Base-by-base conservation (phyloP, 345 rosid species). In the Aegle marmelos region DNA sequence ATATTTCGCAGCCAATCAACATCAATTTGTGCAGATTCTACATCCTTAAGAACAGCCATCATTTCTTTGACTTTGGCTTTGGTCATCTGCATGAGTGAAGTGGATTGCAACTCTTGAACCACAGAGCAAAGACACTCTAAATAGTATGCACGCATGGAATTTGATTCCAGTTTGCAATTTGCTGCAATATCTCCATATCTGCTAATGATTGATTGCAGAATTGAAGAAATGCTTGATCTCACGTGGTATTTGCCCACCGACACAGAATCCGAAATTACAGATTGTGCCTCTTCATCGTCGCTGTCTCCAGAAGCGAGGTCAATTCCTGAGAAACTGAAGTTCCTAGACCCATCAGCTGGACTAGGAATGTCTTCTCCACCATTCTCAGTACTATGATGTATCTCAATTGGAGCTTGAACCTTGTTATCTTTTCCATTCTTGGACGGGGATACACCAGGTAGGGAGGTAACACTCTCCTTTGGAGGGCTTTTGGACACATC, bases 161-260 rank as follows among this genome's bases (percentile, higher is more conserved):
- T 76, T 1, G 98, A 92, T 78, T 90, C 93, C 73, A 94, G 71
- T 71, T 74, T 82, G 33, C 92, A 93, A 62, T 90, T 88, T 69
- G 94, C 93, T 2, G 97, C 96, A 50, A 94, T 90, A 73, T 94
- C 97, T 65, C 98, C 98, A 48, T 91, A 85, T 72, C 87, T 94
- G 61, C 86, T 82, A 0, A 94, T 36, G 81, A 94, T 89, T 17
- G 79, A 76, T 68, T 85, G 86, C 50, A 94, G 89, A 72, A 81
- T 86, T 19, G 88, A 77, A 31, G 94, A 86, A 41, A 88, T 75
- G 73, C 85, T 86, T 58, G 86, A 79, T 69, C 87, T 81, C 80
- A 94, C 97, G 31, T 85, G 90, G 87, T 94, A 91, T 78, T 89
- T 89, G 65, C 91, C 96, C 0, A 92, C 92, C 0, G 92, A 77